Evolutionary conservation across 2,329 filamentous ascomycete genomes (phyloP), one percentile per base, ranked within the genome.

Genomic region (Cytospora piceicola): DNA sequence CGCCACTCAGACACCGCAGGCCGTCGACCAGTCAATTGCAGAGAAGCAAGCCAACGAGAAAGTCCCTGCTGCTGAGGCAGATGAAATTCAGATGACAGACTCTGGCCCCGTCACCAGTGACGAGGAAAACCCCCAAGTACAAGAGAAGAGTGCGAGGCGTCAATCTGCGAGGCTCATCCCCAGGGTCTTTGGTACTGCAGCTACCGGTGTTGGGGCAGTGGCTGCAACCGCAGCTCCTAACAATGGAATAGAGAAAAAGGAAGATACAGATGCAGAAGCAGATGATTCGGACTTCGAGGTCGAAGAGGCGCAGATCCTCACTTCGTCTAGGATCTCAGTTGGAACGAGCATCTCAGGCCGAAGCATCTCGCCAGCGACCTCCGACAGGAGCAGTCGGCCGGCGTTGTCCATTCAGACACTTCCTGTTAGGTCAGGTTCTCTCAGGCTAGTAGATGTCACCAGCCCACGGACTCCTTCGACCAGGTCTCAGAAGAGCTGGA

Each of bases 261-360:
- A 60, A 69, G 71, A 82, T 67, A 76, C 86, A 70, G 71, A 82
- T 67, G 76, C 86, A 70, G 71, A 82, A 67, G 76, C 86, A 72
- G 70, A 82, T 74, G 70, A 84, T 22, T 56, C 59, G 29, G 66
- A 65, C 36, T 60, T 55, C 73, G 68, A 84, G 70, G 73, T 85
- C 73, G 84, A 91, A 81, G 81, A 85, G 70, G 83, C 84, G 2
- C 79, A 86, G 70, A 85, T 88, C 34, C 69, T 88, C 63, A 87
- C 83, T 0, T 85, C 85, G 0, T 81, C 84, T 4, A 79, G 85
- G 42, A 78, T 88, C 11, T 88, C 85, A 4, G 65, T 67, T 27
- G 66, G 66, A 46, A 64, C 63, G 9, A 67, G 60, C 49, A 80
- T 86, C 30, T 79, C 80, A 34, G 83, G 83, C 39, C 80, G 81